Percentiles rank a stretch among this genome's conserved stretches.
These are phyloP conservation scores for Schwanniomyces etchellsii DNA, from an alignment of 1,139 yeast genomes.

Conservation along the genomic window DNA sequence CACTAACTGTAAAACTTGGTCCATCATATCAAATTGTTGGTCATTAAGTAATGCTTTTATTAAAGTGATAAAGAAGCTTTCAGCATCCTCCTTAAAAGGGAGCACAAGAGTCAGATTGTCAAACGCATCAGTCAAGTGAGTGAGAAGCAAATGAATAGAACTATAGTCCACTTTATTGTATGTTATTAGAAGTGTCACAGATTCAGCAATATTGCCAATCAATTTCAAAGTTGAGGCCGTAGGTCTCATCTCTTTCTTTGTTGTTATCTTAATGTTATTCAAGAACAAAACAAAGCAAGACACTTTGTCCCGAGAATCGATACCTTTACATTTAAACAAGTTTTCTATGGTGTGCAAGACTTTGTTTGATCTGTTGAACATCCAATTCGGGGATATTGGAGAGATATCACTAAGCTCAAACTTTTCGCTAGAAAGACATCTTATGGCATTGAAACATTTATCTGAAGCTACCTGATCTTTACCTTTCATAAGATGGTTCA, in stretches of 20 bases:
- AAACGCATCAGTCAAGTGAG: too few relatives aligned
- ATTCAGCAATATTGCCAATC: conserved; percentile 15
- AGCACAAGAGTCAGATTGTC: too few relatives aligned
- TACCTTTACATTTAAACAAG: conserved; percentile 18
- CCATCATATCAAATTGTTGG: too few relatives aligned
- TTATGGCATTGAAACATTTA: conserved; percentile 18
- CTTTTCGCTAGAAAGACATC: conserved; percentile 31
- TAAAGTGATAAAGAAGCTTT: too few relatives aligned
- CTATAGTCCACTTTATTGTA: too few relatives aligned
- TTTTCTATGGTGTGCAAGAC: conserved; percentile 21
- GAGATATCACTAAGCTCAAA: conserved; percentile 24
- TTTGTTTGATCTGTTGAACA: conserved; percentile 24
- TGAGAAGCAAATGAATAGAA: too few relatives aligned
- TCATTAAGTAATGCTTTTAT: too few relatives aligned
- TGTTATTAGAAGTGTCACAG: too few relatives aligned
- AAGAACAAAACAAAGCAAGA: conserved; percentile 20
- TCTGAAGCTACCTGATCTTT: conserved; percentile 13
- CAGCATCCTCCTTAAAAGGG: too few relatives aligned
- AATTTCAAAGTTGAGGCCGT: conserved; percentile 25
- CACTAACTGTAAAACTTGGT: too few relatives aligned
- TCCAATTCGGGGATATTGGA: conserved; percentile 31
- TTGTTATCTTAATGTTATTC: conserved; percentile 18
- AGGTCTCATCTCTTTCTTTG: conserved; percentile 23
- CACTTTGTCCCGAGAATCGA: conserved; percentile 22
- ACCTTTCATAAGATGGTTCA: conserved; percentile 19